phyloP scores from a whole-genome alignment of 345 rosid genomes.

The Viola odorata region DNA sequence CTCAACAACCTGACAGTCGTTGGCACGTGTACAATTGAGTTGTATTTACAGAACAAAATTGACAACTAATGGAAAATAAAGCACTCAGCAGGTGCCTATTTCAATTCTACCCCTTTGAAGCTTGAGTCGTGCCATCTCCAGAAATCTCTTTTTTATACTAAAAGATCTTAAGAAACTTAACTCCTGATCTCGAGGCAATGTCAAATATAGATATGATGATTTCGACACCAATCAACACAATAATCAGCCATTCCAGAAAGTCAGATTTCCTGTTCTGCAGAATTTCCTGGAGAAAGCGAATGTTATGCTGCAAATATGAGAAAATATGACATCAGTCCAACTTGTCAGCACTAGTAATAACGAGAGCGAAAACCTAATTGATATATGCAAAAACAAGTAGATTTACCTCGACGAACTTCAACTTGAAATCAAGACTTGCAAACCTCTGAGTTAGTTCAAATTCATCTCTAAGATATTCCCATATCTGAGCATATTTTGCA shows the following conservation, averaged over 20 bases:
- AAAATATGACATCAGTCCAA: neutral
- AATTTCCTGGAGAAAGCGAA: constrained; percentile 89
- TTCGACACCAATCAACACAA: constrained; percentile 71
- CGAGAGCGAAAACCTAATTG: neutral
- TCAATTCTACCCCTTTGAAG: neutral
- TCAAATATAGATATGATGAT: constrained; percentile 66
- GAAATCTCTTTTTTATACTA: neutral
- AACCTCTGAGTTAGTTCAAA: constrained; percentile 87
- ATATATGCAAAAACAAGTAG: neutral
- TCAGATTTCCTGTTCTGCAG: constrained; percentile 93
- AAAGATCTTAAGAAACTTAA: constrained; percentile 14
- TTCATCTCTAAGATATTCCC: constrained; percentile 94
- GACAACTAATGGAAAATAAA: neutral
- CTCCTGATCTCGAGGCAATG: constrained; percentile 38
- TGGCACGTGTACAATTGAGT: too few species aligned
- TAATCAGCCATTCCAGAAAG: constrained; percentile 94
- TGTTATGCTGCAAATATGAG: constrained; percentile 65
- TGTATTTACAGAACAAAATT: neutral
- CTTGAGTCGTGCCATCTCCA: neutral
- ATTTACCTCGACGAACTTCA: constrained; percentile 86
- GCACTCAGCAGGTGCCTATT: too few species aligned
- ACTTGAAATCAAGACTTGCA: constrained; percentile 84
- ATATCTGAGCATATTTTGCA: constrained; percentile 85
- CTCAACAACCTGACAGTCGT: too few species aligned
- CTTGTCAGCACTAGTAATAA: neutral